Base-by-base conservation (phyloP, 176 grass and related monocot genomes). In the Juncus inflexus region DNA sequence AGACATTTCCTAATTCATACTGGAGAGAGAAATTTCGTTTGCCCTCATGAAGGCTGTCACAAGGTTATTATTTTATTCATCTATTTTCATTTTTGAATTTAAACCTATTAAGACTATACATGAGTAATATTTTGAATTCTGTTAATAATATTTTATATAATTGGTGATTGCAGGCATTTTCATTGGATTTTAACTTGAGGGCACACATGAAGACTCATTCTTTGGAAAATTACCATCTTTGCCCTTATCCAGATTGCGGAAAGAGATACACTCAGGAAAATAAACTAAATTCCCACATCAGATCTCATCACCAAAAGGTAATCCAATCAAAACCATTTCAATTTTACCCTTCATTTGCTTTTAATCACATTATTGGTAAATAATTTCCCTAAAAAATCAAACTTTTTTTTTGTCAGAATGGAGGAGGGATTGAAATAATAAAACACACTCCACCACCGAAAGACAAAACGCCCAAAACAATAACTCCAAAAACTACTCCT, bases 1-100 rank as follows among this genome's bases (percentile, higher is more conserved):
- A 89, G 88, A 45, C 94, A 99, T 80, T 82, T 78, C 79, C 85
- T 99, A 75, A 87, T 99, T 61, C 94, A 99, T 81, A 92, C 85
- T 12, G 94, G 94, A 68, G 85, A 92, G 76, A 92, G 77, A 65
- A 85, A 89, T 72, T 99, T 86, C 67, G 62, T 89, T 57, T 92
- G 88, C 60, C 75, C 80, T 66, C 68, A 92, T 76, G 94, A 99
- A 86, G 88, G 85, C 50, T 99, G 94, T 77, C 85, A 83, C 40
- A 99, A 92, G 88, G 94, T 99, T 73, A 74, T 70, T 59, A 60
- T 12, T 12, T 52, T 80, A 16, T 36, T 69, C 6, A 36, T 12
- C 62, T 3, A 12, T 12, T 62, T 12, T 63, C 36, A 6, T 56
- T 41, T 4, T 58, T 9, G 47, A 16, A 47, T 14, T 72, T 28